Evolutionary conservation across 2,329 filamentous ascomycete genomes (phyloP).

Genomic region (Cryphonectria parasitica): DNA sequence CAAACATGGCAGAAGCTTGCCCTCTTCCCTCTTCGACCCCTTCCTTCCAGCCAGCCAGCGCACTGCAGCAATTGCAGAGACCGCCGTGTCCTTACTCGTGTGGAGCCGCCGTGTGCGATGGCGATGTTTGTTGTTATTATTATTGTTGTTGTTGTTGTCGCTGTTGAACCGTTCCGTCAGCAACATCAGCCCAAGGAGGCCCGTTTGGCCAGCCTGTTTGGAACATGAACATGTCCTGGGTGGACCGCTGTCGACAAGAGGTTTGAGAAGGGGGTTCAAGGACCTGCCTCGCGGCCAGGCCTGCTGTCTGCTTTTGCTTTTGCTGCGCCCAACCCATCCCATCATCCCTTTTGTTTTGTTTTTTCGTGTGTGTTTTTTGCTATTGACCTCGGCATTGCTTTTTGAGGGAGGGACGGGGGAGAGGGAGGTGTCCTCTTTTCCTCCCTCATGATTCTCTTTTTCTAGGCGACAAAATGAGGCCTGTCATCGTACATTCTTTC

Average conservation of each 20-base stretch:
- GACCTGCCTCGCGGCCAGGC: not conserved
- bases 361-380: not conserved
- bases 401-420: not conserved
- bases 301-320: not conserved
- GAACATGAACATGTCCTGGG: not conserved
- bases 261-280: not conserved
- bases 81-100: not conserved
- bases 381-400: not conserved
- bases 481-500: not conserved
- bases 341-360: not conserved
- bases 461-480: not conserved
- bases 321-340: not conserved
- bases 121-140: conserved; percentile 1
- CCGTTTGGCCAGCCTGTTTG: conserved; percentile 2
- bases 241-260: not conserved
- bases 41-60: not conserved
- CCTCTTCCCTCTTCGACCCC: not conserved
- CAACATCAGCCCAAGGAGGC: conserved; percentile 7
- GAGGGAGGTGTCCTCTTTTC: not conserved
- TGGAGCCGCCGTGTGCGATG: not conserved
- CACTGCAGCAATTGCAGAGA: not conserved
- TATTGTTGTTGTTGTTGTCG: not conserved
- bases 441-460: not conserved
- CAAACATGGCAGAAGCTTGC: conserved; percentile 23
- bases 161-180: not conserved